These are phyloP conservation scores for Camelina hispida DNA, from an alignment of 345 rosid species.

Conservation along the genomic window DNA sequence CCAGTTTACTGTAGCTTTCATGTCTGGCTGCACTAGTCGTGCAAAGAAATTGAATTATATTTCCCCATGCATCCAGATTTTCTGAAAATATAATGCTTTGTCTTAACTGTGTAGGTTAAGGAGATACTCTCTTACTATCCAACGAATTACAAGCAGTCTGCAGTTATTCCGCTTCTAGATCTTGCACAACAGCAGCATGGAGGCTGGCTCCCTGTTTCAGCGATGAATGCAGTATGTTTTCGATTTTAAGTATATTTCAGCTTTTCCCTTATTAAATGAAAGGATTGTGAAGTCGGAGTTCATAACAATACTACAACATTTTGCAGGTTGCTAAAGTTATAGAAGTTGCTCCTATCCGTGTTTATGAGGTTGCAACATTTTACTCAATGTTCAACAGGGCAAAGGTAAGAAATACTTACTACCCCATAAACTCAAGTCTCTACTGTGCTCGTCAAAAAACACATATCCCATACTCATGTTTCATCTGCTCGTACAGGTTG, in stretches of 20 bases:
- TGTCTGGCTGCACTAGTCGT: constrained; percentile 6
- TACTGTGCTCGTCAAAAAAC: constrained; percentile 1
- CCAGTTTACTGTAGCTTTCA: not conserved
- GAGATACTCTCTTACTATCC: constrained; percentile 97
- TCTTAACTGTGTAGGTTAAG: constrained; percentile 60
- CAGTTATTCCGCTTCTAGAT: constrained; percentile 94
- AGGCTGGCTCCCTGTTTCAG: constrained; percentile 99
- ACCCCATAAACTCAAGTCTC: constrained; percentile 19
- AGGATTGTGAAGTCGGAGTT: not conserved
- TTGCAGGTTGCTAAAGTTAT: constrained; percentile 84
- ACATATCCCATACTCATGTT: constrained; percentile 12
- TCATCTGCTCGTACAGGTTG: constrained; percentile 64
- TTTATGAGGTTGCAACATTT: constrained; percentile 96
- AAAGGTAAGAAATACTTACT: constrained; percentile 58
- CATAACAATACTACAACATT: constrained; percentile 5
- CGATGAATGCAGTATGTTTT: constrained; percentile 86
- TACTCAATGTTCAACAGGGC: constrained; percentile 96
- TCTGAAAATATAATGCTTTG: constrained; percentile 8
- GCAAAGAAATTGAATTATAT: not conserved
- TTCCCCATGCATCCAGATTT: not conserved
- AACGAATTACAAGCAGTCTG: constrained; percentile 97
- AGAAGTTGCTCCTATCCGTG: constrained; percentile 94
- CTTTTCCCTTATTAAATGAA: not conserved
- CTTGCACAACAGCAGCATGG: constrained; percentile 99
- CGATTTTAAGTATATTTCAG: not conserved